A percentile compares a stretch with the other conserved stretches of the same genome.
phyloP scores from a whole-genome alignment of 2,329 filamentous ascomycete genomes.

The Stagonosporopsis rhizophila region DNA sequence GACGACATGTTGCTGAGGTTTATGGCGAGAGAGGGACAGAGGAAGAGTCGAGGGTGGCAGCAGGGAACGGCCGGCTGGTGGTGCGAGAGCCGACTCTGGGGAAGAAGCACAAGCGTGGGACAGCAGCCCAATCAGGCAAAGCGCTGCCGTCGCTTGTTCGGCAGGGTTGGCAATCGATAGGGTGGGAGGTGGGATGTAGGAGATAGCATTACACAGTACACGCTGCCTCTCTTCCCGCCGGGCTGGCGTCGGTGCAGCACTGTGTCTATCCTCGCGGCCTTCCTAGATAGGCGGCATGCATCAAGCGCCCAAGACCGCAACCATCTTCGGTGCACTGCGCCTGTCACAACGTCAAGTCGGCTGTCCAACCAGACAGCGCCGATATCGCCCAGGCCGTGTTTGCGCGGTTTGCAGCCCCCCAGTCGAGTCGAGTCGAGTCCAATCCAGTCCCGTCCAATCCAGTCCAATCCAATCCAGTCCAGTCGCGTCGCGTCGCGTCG shows the following conservation, averaged over 20 bases:
- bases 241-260: background rate
- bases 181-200: background rate
- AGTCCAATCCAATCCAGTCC: no score
- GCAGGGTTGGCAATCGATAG: background rate
- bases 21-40: slow-evolving; percentile 6
- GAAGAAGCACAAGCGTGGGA: slow-evolving; percentile 44
- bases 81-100: slow-evolving; percentile 31
- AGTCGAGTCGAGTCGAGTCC: slow-evolving; percentile 12
- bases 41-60: slow-evolving; percentile 10
- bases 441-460: no score
- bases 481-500: slow-evolving; percentile 1
- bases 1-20: slow-evolving; percentile 52
- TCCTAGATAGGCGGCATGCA: background rate
- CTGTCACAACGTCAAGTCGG: background rate
- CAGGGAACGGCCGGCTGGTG: slow-evolving; percentile 25
- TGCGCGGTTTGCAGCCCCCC: background rate
- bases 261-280: background rate
- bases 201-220: background rate
- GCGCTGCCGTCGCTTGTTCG: slow-evolving; percentile 1
- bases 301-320: background rate
- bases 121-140: slow-evolving; percentile 18
- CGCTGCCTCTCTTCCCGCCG: background rate
- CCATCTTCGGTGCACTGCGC: background rate
- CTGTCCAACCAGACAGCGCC: slow-evolving; percentile 13
- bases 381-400: slow-evolving; percentile 5